Percentiles rank a stretch among this genome's conserved stretches.
Evolutionary conservation across 345 rosid species (phyloP).

Genomic region (Psidium friedrichsthalianum): DNA sequence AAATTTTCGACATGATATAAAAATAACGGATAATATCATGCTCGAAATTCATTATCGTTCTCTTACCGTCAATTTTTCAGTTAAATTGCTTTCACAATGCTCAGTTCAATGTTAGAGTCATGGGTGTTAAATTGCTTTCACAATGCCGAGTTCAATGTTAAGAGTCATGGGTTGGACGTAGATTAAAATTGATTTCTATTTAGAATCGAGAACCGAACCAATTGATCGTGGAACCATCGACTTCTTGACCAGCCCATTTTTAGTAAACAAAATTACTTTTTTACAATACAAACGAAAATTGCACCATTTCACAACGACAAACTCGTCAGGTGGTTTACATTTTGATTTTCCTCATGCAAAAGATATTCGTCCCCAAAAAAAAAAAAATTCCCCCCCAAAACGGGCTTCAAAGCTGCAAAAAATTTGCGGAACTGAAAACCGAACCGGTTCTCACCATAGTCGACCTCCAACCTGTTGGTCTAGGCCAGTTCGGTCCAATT

Average conservation of each 20-base stretch:
- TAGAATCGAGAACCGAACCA: too few relatives aligned
- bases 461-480: background rate
- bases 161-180: background rate
- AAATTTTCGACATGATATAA: fast-evolving
- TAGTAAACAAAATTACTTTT: background rate
- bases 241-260: background rate
- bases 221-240: background rate
- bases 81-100: background rate
- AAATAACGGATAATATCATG: background rate
- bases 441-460: background rate
- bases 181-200: background rate
- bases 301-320: too few relatives aligned
- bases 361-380: too few relatives aligned
- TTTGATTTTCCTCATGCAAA: too few relatives aligned
- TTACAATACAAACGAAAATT: too few relatives aligned
- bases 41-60: background rate
- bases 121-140: background rate
- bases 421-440: background rate
- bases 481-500: background rate
- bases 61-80: background rate
- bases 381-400: background rate
- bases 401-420: background rate
- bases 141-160: background rate
- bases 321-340: background rate
- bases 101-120: background rate